Percentiles rank a stretch among this genome's conserved stretches.
Conservation (phyloP, 139 green algal genomes). For the Chlorokybus atmophyticus region DNA sequence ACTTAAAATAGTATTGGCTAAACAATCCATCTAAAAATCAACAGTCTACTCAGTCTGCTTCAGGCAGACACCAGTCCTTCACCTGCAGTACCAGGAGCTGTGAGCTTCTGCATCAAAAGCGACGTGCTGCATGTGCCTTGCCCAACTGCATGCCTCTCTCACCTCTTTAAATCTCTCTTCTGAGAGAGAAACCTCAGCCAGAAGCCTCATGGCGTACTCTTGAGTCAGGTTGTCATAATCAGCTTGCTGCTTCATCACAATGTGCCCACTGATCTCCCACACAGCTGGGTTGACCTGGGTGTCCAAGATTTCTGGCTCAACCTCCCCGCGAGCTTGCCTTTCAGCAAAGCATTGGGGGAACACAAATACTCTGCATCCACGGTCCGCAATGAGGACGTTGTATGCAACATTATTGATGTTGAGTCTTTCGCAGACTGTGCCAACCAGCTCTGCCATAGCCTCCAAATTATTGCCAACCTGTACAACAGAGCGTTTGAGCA, state of each 20-base stretch:
- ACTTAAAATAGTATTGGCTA: no score
- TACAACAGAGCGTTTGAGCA: background rate
- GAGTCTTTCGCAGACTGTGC: conserved; percentile 47
- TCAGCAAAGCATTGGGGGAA: conserved; percentile 67
- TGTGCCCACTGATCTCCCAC: conserved; percentile 92
- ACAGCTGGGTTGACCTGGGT: conserved; percentile 79
- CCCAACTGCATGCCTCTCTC: no score
- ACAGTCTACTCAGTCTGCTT: no score
- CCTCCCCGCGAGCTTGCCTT: conserved; percentile 51
- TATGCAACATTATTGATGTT: conserved; percentile 69
- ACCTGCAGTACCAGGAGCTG: no score
- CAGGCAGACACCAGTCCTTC: no score
- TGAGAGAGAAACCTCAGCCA: background rate
- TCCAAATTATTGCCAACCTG: conserved; percentile 29
- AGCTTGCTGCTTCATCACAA: conserved; percentile 78
- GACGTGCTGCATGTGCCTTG: no score
- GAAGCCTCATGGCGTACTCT: background rate
- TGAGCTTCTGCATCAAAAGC: no score
- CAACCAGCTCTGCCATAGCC: conserved; percentile 51
- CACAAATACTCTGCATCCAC: conserved; percentile 75
- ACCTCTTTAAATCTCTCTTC: background rate
- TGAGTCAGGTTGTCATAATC: conserved; percentile 58
- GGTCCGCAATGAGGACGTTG: conserved; percentile 91
- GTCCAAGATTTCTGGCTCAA: conserved; percentile 41
- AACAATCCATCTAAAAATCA: no score